These are phyloP conservation scores for Colletotrichum sp. DNA, from an alignment of 2,329 filamentous ascomycete genomes.

Conservation along the genomic window DNA sequence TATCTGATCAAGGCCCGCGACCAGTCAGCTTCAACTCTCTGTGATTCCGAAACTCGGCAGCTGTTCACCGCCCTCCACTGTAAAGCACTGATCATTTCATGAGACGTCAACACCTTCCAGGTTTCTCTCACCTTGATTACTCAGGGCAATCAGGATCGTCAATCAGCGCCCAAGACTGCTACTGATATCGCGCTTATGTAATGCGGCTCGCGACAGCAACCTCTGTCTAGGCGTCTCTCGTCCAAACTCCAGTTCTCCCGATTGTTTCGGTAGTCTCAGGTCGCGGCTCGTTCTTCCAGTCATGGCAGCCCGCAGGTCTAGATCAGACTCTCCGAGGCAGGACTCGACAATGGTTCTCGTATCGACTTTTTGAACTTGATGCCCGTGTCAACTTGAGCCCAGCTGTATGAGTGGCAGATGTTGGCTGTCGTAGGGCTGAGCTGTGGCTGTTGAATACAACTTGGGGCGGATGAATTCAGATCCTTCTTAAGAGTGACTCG, in stretches of 20 bases:
- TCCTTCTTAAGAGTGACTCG: not conserved
- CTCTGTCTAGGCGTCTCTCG: not conserved
- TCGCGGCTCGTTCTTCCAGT: not conserved
- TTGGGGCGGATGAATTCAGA: not conserved
- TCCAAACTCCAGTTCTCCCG: not conserved
- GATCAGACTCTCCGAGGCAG: not conserved
- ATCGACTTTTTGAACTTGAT: not conserved
- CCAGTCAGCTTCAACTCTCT: constrained; percentile 15
- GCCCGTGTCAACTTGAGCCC: not conserved
- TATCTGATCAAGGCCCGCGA: constrained; percentile 1
- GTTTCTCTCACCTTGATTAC: not conserved
- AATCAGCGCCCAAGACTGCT: not conserved
- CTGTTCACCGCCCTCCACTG: constrained; percentile 10
- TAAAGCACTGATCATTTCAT: constrained; percentile 11
- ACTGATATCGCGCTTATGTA: not conserved
- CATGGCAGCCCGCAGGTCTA: not conserved
- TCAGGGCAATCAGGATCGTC: not conserved
- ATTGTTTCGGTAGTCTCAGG: not conserved
- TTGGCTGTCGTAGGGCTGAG: not conserved
- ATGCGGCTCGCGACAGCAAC: not conserved
- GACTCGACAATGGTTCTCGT: not conserved
- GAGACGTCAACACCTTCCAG: not conserved
- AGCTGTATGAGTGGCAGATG: not conserved
- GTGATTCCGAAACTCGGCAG: constrained; percentile 19
- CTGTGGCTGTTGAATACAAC: not conserved